Conservation (phyloP, 352 stramenopile species). For the Globisporangium megalacanthum region DNA sequence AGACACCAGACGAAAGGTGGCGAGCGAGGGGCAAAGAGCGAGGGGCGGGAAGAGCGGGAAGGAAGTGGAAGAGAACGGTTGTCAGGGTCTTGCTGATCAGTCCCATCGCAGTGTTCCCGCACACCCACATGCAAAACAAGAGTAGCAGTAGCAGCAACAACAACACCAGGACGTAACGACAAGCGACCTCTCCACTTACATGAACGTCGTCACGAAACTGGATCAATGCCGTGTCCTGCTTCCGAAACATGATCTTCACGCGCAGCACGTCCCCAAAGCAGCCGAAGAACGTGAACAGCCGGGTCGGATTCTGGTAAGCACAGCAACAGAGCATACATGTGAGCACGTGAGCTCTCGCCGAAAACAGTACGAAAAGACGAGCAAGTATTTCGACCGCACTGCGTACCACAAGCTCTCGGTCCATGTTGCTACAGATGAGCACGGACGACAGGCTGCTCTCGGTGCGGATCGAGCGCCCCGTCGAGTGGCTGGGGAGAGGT, state of each 20-base stretch:
- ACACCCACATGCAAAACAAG: background rate
- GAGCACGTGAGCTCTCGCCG: background rate
- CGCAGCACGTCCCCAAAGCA: slow-evolving; percentile 81
- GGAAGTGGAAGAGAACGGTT: background rate
- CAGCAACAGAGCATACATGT: background rate
- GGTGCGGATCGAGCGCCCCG: slow-evolving; percentile 44
- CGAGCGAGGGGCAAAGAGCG: background rate
- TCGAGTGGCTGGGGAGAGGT: slow-evolving; percentile 52
- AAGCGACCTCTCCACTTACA: slow-evolving; percentile 26
- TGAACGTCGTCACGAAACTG: slow-evolving; percentile 75
- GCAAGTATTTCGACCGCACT: background rate
- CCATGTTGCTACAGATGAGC: slow-evolving; percentile 84
- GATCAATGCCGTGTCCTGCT: slow-evolving; percentile 75
- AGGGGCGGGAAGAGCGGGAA: background rate
- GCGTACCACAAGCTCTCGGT: slow-evolving; percentile 56
- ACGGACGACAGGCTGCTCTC: slow-evolving; percentile 55
- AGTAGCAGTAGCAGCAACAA: background rate
- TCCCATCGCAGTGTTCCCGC: background rate
- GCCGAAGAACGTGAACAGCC: slow-evolving; percentile 79
- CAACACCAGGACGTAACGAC: background rate
- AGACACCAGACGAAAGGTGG: no score
- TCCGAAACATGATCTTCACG: slow-evolving; percentile 86
- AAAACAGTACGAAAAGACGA: no score
- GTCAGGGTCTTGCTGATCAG: no score
- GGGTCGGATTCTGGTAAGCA: slow-evolving; percentile 39